A percentile compares a stretch with the other conserved stretches of the same genome.
Conservation (phyloP, 2,329 filamentous ascomycete genomes). For the Lasiodiplodia citricola region DNA sequence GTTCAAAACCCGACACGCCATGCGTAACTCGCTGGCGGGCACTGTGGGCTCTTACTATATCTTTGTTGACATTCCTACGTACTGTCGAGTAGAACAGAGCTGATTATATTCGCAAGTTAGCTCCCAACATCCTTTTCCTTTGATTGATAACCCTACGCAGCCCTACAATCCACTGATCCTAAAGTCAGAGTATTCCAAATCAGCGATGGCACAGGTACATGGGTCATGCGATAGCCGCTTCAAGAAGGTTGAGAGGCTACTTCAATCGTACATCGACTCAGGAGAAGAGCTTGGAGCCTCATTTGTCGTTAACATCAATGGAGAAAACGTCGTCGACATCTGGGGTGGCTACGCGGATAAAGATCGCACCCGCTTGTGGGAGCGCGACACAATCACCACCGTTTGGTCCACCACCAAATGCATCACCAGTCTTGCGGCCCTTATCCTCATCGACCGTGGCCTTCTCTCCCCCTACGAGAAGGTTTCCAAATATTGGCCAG, state of each 20-base stretch:
- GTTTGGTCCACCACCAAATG: slow-evolving; percentile 38
- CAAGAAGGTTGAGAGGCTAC: slow-evolving; percentile 38
- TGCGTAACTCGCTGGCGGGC: too few relatives aligned
- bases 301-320: slow-evolving; percentile 49
- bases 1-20: too few relatives aligned
- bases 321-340: slow-evolving; percentile 52
- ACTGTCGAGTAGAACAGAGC: too few relatives aligned
- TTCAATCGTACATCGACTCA: slow-evolving; percentile 43
- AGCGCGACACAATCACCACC: slow-evolving; percentile 33
- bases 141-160: too few relatives aligned
- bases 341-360: slow-evolving; percentile 50
- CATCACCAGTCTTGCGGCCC: slow-evolving; percentile 34
- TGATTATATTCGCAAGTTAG: too few relatives aligned
- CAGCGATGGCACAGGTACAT: slow-evolving; percentile 33
- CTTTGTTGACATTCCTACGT: too few relatives aligned
- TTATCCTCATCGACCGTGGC: slow-evolving; percentile 37
- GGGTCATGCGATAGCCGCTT: slow-evolving; percentile 48
- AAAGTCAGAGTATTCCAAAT: too few relatives aligned
- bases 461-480: slow-evolving; percentile 35
- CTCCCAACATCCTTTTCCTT: too few relatives aligned
- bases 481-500: slow-evolving; percentile 42
- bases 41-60: too few relatives aligned
- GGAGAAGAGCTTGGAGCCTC: slow-evolving; percentile 54
- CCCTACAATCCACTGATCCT: too few relatives aligned
- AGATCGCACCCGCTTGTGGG: slow-evolving; percentile 42